A percentile compares a stretch with the other conserved stretches of the same genome.
Conservation (phyloP, 768 basidiomycete species). For the Podaxis sp. region DNA sequence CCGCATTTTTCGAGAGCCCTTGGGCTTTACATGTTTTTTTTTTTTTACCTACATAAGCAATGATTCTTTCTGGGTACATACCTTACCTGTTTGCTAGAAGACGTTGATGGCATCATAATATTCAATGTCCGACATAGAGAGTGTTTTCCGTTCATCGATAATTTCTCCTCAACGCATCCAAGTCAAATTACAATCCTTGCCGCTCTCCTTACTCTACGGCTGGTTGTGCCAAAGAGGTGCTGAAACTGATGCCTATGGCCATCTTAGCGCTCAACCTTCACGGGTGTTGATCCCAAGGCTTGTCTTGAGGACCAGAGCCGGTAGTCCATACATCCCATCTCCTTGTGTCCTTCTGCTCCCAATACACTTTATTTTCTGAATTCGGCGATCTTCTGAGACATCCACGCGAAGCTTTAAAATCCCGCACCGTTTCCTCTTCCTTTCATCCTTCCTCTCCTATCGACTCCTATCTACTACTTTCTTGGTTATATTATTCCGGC, state of each 20-base stretch:
- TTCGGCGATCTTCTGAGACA: constrained; percentile 6
- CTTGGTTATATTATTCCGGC: neutral
- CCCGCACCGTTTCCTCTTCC: neutral
- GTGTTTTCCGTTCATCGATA: too few relatives aligned
- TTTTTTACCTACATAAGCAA: too few relatives aligned
- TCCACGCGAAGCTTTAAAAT: neutral
- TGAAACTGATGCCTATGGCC: constrained; percentile 10
- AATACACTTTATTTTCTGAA: constrained; percentile 1
- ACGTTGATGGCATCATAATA: constrained; percentile 3
- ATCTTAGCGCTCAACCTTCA: constrained; percentile 12
- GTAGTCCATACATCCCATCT: constrained; percentile 10
- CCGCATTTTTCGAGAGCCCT: neutral
- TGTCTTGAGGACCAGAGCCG: constrained; percentile 9
- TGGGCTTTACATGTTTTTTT: too few relatives aligned
- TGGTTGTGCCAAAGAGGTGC: constrained; percentile 16
- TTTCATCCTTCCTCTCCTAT: neutral
- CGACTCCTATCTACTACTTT: constrained; percentile 3
- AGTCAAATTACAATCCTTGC: constrained; percentile 17
- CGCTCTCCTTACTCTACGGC: constrained; percentile 1
- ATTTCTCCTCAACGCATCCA: constrained; percentile 10
- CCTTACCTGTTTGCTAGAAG: too few relatives aligned
- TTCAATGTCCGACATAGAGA: constrained; percentile 8
- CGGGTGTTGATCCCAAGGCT: neutral
- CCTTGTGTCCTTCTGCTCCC: neutral
- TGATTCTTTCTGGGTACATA: too few relatives aligned